Base-by-base conservation (phyloP, 305 asterid species). In the Coffea humblotiana region DNA sequence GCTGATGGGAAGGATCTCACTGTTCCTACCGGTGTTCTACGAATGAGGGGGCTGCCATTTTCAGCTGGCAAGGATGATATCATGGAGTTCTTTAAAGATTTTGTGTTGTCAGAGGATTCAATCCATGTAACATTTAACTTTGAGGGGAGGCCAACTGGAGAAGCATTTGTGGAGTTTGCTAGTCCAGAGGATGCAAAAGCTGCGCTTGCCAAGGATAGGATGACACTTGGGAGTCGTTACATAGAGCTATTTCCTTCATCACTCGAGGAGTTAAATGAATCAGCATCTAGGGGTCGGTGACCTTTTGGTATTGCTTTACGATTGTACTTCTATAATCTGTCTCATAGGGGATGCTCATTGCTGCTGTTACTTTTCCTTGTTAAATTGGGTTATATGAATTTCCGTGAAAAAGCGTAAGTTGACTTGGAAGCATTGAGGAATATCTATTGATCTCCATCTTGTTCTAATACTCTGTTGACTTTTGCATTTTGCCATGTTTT, bases 1-100 rank as follows among this genome's bases (percentile, higher is more conserved):
- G 76, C 76, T 1, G 97, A 95, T 37, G 95, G 87, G 32, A 88
- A 85, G 87, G 98, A 93, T 45, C 76, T 80, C 8, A 80, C 83
- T 45, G 96, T 90, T 40, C 92, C 91, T 67, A 89, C 95, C 0
- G 84, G 89, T 5, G 86, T 95, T 32, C 40, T 95, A 83, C 92
- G 97, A 79, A 92, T 93, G 98, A 93, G 98, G 88, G 98, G 98
- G 15, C 83, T 95, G 88, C 98, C 99, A 35, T 95, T 91, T 86
- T 93, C 98, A 72, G 98, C 99, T 25, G 91, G 93, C 76, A 95
- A 93, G 87, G 94, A 92, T n/a, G 99, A 95, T 71, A 88, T 95
- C 58, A 83, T 90, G 32, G 97, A 95, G 45, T 95, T 95, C 89
- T 95, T 93, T 78, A 90, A 88, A 82, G 88, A 90, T 76, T 93